Evolutionary conservation across 148 eudicot genomes (phyloP).

Genomic region (Salicornia ramosissima): DNA sequence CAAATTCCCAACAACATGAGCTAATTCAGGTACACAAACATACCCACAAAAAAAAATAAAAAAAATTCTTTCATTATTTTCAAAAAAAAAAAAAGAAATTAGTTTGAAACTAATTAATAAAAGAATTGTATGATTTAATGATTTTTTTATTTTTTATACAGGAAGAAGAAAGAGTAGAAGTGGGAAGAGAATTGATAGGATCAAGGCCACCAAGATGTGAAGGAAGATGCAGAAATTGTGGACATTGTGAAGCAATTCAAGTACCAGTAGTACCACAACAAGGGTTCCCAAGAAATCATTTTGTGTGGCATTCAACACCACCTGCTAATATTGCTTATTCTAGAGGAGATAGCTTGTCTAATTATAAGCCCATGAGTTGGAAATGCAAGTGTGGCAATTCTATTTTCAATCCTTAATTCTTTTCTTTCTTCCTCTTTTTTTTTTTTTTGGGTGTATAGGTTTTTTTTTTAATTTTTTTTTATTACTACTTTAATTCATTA

Average conservation of each 20-base stretch:
- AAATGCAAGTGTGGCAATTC: constrained; percentile 80
- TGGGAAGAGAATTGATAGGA: constrained; percentile 46
- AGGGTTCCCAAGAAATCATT: constrained; percentile 26
- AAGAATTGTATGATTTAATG: no score
- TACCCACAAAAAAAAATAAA: no score
- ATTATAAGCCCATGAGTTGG: constrained; percentile 89
- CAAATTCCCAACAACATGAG: no score
- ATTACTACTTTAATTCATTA: not conserved
- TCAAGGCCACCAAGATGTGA: constrained; percentile 91
- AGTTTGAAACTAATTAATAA: no score
- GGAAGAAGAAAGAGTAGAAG: constrained; percentile 24
- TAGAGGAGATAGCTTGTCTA: constrained; percentile 57
- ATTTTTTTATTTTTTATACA: no score
- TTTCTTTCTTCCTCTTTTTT: not conserved
- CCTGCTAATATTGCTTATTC: constrained; percentile 33
- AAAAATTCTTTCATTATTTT: no score
- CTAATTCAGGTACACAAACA: no score
- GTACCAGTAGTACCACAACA: constrained; percentile 57
- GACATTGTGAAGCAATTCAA: constrained; percentile 74
- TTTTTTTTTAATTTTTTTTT: not conserved
- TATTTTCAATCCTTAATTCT: constrained; percentile 58
- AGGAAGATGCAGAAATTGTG: constrained; percentile 50
- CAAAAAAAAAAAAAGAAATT: no score
- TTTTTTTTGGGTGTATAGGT: not conserved
- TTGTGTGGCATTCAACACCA: not conserved